These are phyloP conservation scores for Porpolomopsis calyptriformis DNA, from an alignment of 768 basidiomycete genomes.

Conservation along the genomic window DNA sequence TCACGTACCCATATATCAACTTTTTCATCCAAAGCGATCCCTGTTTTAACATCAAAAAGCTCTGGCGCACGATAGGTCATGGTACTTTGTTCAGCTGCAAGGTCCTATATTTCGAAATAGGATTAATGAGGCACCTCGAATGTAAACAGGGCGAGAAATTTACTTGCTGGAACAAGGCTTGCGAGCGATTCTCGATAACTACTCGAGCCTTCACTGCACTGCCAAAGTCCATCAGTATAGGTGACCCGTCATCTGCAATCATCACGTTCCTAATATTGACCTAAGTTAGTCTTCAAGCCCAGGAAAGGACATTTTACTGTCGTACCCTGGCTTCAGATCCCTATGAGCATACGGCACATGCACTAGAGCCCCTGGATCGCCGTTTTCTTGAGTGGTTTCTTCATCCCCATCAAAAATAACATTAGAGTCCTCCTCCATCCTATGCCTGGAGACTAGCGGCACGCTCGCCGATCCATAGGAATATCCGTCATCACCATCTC, in stretches of 20 bases:
- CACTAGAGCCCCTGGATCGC: conserved; percentile 31
- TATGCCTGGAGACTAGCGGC: conserved; percentile 50
- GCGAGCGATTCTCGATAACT: conserved; percentile 66
- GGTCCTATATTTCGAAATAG: conserved; percentile 48
- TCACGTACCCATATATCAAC: conserved; percentile 87
- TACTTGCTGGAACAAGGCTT: conserved; percentile 85
- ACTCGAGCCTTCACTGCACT: conserved; percentile 83
- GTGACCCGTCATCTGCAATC: conserved; percentile 85
- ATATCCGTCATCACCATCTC: conserved; percentile 63
- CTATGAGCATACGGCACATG: conserved; percentile 89
- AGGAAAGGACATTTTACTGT: conserved; percentile 7
- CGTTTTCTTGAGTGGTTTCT: conserved; percentile 38
- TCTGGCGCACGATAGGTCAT: conserved; percentile 99
- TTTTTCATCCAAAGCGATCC: conserved; percentile 77
- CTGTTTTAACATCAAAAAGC: conserved; percentile 94
- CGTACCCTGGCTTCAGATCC: conserved; percentile 92
- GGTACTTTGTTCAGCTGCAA: conserved; percentile 94
- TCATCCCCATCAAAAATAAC: conserved; percentile 76
- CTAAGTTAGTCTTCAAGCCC: neutral
- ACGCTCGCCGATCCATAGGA: conserved; percentile 49
- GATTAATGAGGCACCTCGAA: neutral
- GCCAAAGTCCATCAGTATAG: conserved; percentile 98
- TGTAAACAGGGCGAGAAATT: conserved; percentile 6
- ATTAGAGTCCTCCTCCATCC: conserved; percentile 43
- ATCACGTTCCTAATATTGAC: conserved; percentile 72